Base-by-base conservation (phyloP, 1,284 basidiomycete species). In the Naganishia sp. region DNA sequence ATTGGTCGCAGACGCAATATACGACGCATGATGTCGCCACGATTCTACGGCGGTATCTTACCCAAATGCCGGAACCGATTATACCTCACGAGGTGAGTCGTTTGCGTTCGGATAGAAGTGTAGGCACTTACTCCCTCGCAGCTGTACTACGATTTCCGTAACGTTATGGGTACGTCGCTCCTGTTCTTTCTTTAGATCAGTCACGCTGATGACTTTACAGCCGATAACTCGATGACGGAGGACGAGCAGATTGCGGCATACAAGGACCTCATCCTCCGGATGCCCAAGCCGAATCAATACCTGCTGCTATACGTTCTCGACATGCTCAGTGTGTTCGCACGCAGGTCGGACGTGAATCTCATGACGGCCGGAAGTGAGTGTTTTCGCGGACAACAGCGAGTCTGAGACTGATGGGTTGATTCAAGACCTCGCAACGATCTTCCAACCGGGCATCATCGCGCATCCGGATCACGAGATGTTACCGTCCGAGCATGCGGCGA, bases 11-110 rank as follows among this genome's bases (percentile, higher is more conserved):
- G 66, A 87, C 90, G 72, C 84, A 84, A 23, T 98, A 89, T 79
- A 96, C 90, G 41, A 86, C 94, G 2, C 95, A 99, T 78, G 95
- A 99, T 77, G 93, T 96, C 56, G 95, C 95, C 21, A 95, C 91
- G 72, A 92, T 99, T 61, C 91, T 99, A 75, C 85, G 95, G 67
- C 84, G 95, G 81, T 99, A 94, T 80, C 86, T 99, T 67, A 98
- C 94, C 6, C 90, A 90, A 75, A 92, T 98, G 90, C 94, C 95
- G 41, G 75, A 79, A 70, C 73, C 74, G 9, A 71, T 76, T 49
- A 72, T 79, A 21, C 77, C 75, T 2, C 87, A 90, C 75, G 84
- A 87, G 70, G 90, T 92, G 77, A 80, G 88, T 84, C 18, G 15
- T 35, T 7, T 7, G n/a, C 18, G 25, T 39, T 47, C 35, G 7